A percentile compares a stretch with the other conserved stretches of the same genome.
phyloP scores from a whole-genome alignment of 148 eudicot genomes.

The Simmondsia chinensis region DNA sequence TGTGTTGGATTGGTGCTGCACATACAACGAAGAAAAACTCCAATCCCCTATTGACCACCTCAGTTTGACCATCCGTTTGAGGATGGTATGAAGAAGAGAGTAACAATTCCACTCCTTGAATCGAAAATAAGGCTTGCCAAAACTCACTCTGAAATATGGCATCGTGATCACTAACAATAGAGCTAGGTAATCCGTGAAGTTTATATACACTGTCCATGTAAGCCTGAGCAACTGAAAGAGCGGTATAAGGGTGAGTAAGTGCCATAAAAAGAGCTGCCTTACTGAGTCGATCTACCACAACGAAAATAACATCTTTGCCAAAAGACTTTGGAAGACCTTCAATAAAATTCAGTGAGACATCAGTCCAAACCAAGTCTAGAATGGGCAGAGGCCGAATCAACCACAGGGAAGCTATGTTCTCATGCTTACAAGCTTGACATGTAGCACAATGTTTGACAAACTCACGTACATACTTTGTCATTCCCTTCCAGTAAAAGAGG shows the following conservation, averaged over 20 bases:
- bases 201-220: background rate
- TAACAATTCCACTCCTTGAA: no score
- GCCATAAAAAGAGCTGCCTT: background rate
- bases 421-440: no score
- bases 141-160: no score
- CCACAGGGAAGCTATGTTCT: no score
- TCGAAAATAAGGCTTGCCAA: no score
- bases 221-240: background rate
- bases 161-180: no score
- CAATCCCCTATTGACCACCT: background rate
- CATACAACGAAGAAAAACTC: background rate
- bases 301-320: background rate
- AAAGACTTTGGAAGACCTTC: no score
- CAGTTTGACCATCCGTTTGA: no score
- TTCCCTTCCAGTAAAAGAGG: background rate
- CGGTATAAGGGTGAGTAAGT: background rate
- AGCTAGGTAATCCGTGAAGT: background rate
- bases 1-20: background rate
- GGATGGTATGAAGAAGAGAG: no score
- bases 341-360: no score
- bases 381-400: background rate
- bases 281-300: background rate
- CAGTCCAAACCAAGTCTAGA: background rate
- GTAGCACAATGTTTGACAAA: no score
- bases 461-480: no score